Evolutionary conservation across 164 flowering plant species (phyloP), one percentile per base, ranked within the genome.

Genomic region (Umbellularia californica): DNA sequence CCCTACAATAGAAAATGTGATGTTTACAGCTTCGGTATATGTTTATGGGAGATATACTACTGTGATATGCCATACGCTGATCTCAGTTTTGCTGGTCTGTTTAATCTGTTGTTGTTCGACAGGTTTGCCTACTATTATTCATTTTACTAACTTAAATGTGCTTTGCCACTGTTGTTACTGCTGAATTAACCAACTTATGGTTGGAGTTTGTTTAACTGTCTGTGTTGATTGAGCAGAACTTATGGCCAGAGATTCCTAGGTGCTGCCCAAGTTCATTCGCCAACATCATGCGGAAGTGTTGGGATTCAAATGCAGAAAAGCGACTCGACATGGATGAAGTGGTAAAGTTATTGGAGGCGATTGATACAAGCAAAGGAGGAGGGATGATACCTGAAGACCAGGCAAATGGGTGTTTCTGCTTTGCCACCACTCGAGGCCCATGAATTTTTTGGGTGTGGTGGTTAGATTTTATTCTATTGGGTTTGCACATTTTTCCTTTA

Each of bases 41-140:
- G 99, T 83, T 84, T 95, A 66, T 95, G 99, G 99, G 99, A 95
- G 82, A 87, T 83, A 51, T 95, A 95, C 77, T 95, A 97, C 77
- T 95, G 99, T 58, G 97, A 90, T 77, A 90, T 92, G 97, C 98
- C 98, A 68, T 92, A 91, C 70, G 84, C 93, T 70, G 79, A 95
- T 84, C 91, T 91, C 19, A 95, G 97, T 77, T 93, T 95, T 79
- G 88, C 94, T 2, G 95, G 60, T n/a, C n/a, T n/a, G 88, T 92
- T 15, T 88, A 97, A n/a, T 84, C 93, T 68, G 97, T 94, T 41
- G 99, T 95, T 75, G 99, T 95, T 68, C 84, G 81, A 28, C 93
- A 93, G 94, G 99, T 94, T 68, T 68, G 70, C 17, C 12, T 68
- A 33, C 51, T 12, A 33, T 51, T 51, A 11, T 51, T 51, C 58